phyloP scores from a whole-genome alignment of 2,329 filamentous ascomycete species.

The Phaeosphaeriaceae sp. region DNA sequence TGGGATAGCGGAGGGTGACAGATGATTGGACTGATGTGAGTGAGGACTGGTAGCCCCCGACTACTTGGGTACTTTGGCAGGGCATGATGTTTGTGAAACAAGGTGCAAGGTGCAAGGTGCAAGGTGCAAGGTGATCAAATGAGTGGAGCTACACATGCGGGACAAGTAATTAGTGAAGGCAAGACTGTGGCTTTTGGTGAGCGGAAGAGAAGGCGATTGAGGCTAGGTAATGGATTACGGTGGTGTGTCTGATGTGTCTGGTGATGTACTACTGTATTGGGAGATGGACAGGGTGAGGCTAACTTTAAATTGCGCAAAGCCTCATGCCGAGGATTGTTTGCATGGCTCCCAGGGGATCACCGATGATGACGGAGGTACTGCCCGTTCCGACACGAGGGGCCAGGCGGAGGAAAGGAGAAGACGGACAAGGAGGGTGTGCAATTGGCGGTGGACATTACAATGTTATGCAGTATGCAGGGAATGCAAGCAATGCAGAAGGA shows the following conservation, averaged over 20 bases:
- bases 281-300: not conserved
- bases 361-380: not conserved
- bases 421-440: too few species aligned
- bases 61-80: too few species aligned
- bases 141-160: not conserved
- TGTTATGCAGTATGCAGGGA: not conserved
- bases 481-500: not conserved
- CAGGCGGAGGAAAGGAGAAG: conserved; percentile 1
- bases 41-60: too few species aligned
- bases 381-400: not conserved
- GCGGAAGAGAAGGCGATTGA: not conserved
- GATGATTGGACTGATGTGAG: not conserved
- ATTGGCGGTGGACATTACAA: not conserved
- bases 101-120: too few species aligned
- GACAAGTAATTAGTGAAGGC: not conserved
- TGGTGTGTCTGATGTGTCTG: conserved; percentile 2
- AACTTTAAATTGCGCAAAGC: not conserved
- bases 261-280: too few species aligned
- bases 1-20: too few species aligned
- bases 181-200: not conserved
- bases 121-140: not conserved
- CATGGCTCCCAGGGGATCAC: not conserved
- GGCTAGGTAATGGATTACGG: not conserved
- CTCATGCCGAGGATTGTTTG: not conserved
- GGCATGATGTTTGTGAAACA: too few species aligned